Base-by-base conservation (phyloP, 495 filamentous ascomycete species). In the Penicillium manginii region DNA sequence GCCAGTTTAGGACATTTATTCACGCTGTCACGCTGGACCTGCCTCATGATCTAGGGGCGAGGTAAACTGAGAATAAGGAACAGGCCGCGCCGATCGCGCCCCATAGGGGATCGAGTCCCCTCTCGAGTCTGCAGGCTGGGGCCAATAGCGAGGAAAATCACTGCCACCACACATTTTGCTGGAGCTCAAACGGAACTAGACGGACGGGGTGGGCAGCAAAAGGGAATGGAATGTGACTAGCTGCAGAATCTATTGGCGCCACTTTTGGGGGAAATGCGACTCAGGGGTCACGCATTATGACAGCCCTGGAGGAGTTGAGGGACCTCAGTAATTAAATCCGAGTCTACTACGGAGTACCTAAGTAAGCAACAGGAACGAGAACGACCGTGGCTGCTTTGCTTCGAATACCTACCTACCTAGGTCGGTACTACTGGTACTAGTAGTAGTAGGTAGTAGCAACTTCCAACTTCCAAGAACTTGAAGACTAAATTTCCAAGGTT, bases 211-310 rank as follows among this genome's bases (percentile, higher is more conserved):
- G 46, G 12, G 50, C 55, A 49, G 47, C 22, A 59, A 63, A 61
- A 45, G 45, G 54, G 65, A 59, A 54, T 58, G 52, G 60, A 66
- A 66, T 61, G 63, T 68, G 66, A 68, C 66, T 61, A 61, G 59
- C 50, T 62, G 59, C 63, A 59, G 58, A 45, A 55, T 42, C 35
- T 32, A 65, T 60, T 58, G 59, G 50, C 60, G 62, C 65, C 65
- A 68, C 59, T 10, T 26, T 40, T 9, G 33, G 32, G 23, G 45
- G 47, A 55, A 64, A 61, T 66, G 60, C 62, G 60, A 66, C 54
- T 63, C 58, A 59, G 63, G 55, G 57, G 57, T 62, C 60, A 66
- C 58, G 40, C 52, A 31, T 43, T 32, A 29, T 61, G 56, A 54
- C 43, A 58, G 50, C 15, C 11, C 35, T 37, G 15, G 35, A 29